phyloP scores from a whole-genome alignment of 1,284 basidiomycete species.

The Tilletia caries region DNA sequence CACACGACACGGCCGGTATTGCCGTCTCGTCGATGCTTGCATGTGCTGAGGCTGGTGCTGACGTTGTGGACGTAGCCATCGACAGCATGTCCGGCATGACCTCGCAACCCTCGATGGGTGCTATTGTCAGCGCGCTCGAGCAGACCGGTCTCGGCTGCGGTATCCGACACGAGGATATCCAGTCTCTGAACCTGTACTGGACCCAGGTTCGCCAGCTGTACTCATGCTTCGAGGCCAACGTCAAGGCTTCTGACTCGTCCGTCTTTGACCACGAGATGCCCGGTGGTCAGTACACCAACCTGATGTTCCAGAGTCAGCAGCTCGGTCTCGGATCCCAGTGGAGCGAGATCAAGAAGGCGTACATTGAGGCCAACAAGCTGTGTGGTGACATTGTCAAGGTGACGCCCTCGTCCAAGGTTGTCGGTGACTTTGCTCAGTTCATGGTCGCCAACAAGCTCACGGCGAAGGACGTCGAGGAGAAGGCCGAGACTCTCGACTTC shows the following conservation, averaged over 20 bases:
- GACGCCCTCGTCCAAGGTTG: constrained; percentile 97
- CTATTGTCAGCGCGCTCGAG: constrained; percentile 87
- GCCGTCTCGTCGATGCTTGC: constrained; percentile 95
- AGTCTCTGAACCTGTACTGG: constrained; percentile 97
- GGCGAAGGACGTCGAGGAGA: constrained; percentile 78
- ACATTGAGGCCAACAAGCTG: constrained; percentile 66
- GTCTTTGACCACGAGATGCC: constrained; percentile 99
- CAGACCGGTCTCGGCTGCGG: constrained; percentile 92
- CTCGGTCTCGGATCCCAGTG: constrained; percentile 96
- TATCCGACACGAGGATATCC: constrained; percentile 95
- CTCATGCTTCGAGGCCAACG: constrained; percentile 96
- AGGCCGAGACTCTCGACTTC: constrained; percentile 90
- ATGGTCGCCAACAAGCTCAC: constrained; percentile 92
- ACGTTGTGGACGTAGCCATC: constrained; percentile 96
- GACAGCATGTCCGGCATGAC: constrained; percentile 94
- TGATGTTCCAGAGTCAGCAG: constrained; percentile 92
- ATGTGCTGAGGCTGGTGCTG: constrained; percentile 89
- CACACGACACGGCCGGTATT: constrained; percentile 99
- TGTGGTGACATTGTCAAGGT: constrained; percentile 99
- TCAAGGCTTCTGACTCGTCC: constrained; percentile 77
- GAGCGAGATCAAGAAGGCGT: constrained; percentile 97
- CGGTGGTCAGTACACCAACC: constrained; percentile 67
- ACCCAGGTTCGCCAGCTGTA: constrained; percentile 94
- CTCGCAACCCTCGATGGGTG: constrained; percentile 98
- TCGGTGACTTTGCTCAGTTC: constrained; percentile 94